Conservation (phyloP, 2,329 filamentous ascomycete species). For the Paraconiothyrium brasiliense region DNA sequence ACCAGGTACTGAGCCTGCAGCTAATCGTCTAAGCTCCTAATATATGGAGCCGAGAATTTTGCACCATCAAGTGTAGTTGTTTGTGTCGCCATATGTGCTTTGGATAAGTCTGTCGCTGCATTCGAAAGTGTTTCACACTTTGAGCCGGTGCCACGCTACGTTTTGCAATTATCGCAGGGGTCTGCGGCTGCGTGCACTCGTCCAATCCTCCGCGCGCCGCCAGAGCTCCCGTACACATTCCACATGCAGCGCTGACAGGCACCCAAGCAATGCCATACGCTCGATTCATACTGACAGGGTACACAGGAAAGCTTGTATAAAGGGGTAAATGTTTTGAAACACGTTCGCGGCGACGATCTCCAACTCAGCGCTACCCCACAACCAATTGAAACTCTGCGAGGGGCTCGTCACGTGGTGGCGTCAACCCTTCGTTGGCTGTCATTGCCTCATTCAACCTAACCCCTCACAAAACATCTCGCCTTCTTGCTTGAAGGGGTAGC, state of each 20-base stretch:
- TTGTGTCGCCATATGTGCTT: neutral
- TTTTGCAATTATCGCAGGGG: neutral
- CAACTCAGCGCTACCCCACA: constrained; percentile 8
- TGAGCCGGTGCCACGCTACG: neutral
- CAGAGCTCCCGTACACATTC: neutral
- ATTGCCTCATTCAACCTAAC: neutral
- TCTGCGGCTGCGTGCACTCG: neutral
- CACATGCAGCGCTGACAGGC: constrained; percentile 1
- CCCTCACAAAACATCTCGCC: neutral
- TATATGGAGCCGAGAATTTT: too few relatives aligned
- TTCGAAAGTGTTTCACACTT: neutral
- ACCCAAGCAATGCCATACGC: constrained; percentile 3
- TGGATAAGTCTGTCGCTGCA: neutral
- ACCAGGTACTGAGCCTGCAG: too few relatives aligned
- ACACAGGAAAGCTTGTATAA: constrained; percentile 5
- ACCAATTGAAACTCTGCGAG: constrained; percentile 28
- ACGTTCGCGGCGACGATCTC: constrained; percentile 2
- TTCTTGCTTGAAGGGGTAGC: neutral
- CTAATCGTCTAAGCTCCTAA: too few relatives aligned
- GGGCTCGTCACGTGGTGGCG: constrained; percentile 24
- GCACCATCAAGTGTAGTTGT: too few relatives aligned
- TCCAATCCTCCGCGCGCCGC: neutral
- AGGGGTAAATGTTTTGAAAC: constrained; percentile 34
- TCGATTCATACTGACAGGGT: neutral
- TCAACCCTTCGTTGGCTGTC: constrained; percentile 15